Evolutionary conservation across 192 early-diverging fungal species (phyloP), one percentile per base, ranked within the genome.

Genomic region (Dissophora globulifera): DNA sequence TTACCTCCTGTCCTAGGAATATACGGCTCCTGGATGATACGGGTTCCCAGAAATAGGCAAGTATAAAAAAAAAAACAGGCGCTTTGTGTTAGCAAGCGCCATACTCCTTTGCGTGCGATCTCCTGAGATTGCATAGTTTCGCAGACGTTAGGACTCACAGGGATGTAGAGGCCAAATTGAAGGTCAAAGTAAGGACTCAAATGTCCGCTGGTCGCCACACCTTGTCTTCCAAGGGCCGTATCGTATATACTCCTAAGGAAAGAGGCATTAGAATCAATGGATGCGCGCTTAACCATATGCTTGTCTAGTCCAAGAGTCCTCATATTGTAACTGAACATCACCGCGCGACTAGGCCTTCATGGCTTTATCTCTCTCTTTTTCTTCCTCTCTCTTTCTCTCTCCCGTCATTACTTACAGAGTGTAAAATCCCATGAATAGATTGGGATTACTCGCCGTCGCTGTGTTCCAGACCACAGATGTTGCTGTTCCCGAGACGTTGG

Each of bases 391-490:
- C n/a, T n/a, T n/a, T n/a, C n/a, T n/a, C n/a, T n/a, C n/a, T n/a
- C n/a, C n/a, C n/a, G n/a, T n/a, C n/a, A n/a, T n/a, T n/a, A n/a
- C 61, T 53, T 74, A 74, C 69, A 74, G 31, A 25, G 69, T 74
- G 31, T 64, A 74, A 20, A 64, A 64, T 8, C 69, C 61, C 69
- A 64, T 74, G 49, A 64, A 58, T 23, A 74, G 38, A 1, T n/a
- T 25, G 11, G 58, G 54, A 23, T 53, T 31, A 4, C 19, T 35
- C 11, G 23, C 48, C 3, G 38, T 19, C 26, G 60, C 55, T 5
- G 69, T 74, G 40, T 50, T 64, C 69, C 69, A 74, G 22, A 40
- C 38, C 2, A 53, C 33, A 10, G 54, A 64, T 1, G 69, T 74
- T 1, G 61, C 41, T 0, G 61, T 32, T 3, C 69, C 69, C 4